Evolutionary conservation across 768 basidiomycete genomes (phyloP), one percentile per base, ranked within the genome.

Genomic region (Termitomyces sp.): DNA sequence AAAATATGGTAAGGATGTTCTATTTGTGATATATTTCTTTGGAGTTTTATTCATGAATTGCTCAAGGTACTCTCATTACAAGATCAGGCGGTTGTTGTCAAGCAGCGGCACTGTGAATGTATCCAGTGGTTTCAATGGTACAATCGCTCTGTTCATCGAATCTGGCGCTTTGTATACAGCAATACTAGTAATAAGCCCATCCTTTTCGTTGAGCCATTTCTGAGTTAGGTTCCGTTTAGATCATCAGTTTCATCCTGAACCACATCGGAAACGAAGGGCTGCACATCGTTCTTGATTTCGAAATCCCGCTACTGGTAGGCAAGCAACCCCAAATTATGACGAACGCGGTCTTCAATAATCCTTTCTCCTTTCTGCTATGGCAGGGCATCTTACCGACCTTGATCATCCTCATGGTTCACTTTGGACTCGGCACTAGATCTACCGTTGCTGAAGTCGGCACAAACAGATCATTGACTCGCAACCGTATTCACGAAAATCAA

Each of bases 231-330:
- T n/a, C n/a, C n/a, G 17, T 5, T 23, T 9, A 64, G 63, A 49
- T 59, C 17, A 27, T 57, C 37, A 38, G 56, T 29, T 59, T 64
- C 34, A 19, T 62, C 41, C 56, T 64, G 2, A 42, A 64, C 45
- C 37, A 46, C 27, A 35, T 50, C 40, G 34, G 57, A 3, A 64
- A 47, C n/a, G 49, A 56, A 4, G 63, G 54, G 4, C 38, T 64
- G 16, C 57, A 54, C 17, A 44, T 62, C n/a, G 49, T 64, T 11
- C 58, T 64, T 35, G 54, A 62, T 35, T 11, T 60, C 11, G n/a
- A 54, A 25, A 56, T 64, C 9, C 63, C 63, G 14, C 45, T 64
- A 25, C 58, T 58, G 31, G 63, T 64, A 37, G 43, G 54, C 10
- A 16, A 4, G 8, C 37, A 3, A 1, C 2, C 35, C 10, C 32